Evolutionary conservation across 2,329 filamentous ascomycete genomes (phyloP).

Genomic region (Fusarium nisikadoi): DNA sequence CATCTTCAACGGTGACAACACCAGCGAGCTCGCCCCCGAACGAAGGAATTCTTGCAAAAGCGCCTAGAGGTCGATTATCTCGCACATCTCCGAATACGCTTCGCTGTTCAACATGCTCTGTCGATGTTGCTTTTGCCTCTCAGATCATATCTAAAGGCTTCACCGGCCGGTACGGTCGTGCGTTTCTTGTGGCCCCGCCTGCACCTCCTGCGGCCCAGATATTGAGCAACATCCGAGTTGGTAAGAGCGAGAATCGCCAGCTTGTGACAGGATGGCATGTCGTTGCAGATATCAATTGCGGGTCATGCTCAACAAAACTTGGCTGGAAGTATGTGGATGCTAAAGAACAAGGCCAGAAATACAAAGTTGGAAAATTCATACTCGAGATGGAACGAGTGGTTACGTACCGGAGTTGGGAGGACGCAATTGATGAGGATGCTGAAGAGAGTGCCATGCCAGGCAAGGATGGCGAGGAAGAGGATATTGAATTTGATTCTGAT

Average conservation of each 20-base stretch:
- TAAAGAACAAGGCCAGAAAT: constrained; percentile 67
- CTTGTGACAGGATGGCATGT: constrained; percentile 72
- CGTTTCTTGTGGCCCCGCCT: constrained; percentile 66
- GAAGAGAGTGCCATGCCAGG: constrained; percentile 11
- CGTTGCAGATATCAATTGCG: constrained; percentile 71
- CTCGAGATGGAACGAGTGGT: constrained; percentile 70
- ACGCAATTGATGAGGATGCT: constrained; percentile 35
- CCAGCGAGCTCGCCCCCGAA: constrained; percentile 44
- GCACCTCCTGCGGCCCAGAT: constrained; percentile 41
- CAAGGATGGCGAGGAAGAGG: constrained; percentile 31
- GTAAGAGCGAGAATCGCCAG: constrained; percentile 64
- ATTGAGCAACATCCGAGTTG: constrained; percentile 67
- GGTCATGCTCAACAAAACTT: constrained; percentile 64
- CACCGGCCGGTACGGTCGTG: constrained; percentile 72
- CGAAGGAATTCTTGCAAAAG: constrained; percentile 25
- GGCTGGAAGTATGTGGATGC: constrained; percentile 78
- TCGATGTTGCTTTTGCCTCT: constrained; percentile 68
- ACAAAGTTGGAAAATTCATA: constrained; percentile 77
- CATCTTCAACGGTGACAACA: constrained; percentile 45
- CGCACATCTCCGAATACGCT: constrained; percentile 64
- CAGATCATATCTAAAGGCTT: constrained; percentile 75
- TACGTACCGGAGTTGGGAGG: constrained; percentile 63
- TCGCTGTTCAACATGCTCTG: constrained; percentile 67
- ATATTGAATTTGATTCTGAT: constrained; percentile 68
- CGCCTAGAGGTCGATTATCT: constrained; percentile 47